Base-by-base conservation (phyloP, 371 early-diverging fungal species). In the Gilbertella persicaria region DNA sequence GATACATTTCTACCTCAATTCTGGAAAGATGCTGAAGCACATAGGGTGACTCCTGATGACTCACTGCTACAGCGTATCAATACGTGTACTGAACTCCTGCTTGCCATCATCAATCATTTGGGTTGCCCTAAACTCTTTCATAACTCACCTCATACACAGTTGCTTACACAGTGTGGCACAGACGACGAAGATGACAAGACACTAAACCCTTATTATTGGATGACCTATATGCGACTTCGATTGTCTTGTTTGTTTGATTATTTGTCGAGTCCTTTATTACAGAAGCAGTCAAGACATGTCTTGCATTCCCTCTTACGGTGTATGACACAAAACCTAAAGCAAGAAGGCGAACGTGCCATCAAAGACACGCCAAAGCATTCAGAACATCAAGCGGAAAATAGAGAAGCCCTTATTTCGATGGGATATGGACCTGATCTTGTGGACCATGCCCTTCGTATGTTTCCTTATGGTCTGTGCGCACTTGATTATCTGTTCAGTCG, bases 401-500 rank as follows among this genome's bases (percentile, higher is more conserved):
- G 67, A 94, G 9, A 69, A 84, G 23, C 26, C 2, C 30, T 55
- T 25, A 35, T 48, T 19, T 9, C 35, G 1, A 93, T 96, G 94
- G 98, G 98, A 0, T 97, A 95, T 70, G 77, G 88, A 3, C 79
- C 88, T 7, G 69, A 73, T 1, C 88, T 88, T 3, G 92, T 94
- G 0, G 90, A 88, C 47, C 70, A 68, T 24, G 96, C 96, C 0
- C 69, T 96, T 44, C 63, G 76, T 21, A 82, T 91, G 1, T 85
- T 83, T 50, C 71, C 69, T n/a, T 94, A 95, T 46, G 72, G 94
- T 1, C 77, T 80, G 9, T 80, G 93, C 16, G 97, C 98, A 0
- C 83, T 94, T 0, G 95, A 97, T 42, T 92, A 92, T 47, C 67
- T 97, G n/a, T 68, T 96, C 24, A 84, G 82, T 17, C 88, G 94